Conservation (phyloP, 2,329 filamentous ascomycete species). For the Hypoxylon rubiginosum region DNA sequence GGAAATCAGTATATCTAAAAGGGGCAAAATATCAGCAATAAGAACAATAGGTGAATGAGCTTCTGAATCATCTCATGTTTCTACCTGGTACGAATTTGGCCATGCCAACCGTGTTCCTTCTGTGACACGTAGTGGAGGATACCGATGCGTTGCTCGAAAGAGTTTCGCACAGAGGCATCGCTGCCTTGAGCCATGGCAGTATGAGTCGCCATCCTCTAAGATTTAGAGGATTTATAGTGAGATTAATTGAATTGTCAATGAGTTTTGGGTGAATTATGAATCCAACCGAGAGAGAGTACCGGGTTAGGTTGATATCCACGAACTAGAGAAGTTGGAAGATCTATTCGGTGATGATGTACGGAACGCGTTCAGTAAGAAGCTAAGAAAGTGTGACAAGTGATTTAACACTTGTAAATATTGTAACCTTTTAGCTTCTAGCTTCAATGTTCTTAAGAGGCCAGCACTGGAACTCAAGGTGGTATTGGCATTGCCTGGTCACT, state of each 20-base stretch:
- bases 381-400: background rate
- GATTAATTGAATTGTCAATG: background rate
- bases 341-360: background rate
- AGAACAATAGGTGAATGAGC: constrained; percentile 4
- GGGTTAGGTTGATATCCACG: background rate
- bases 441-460: no score
- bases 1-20: constrained; percentile 85
- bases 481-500: constrained; percentile 6
- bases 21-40: constrained; percentile 25
- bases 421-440: no score
- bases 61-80: constrained; percentile 16
- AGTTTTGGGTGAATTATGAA: background rate
- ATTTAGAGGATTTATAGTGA: background rate
- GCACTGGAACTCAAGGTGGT: background rate
- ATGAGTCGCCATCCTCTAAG: constrained; percentile 50
- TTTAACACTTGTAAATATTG: background rate
- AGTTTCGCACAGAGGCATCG: constrained; percentile 49
- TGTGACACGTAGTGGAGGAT: constrained; percentile 58
- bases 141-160: constrained; percentile 54
- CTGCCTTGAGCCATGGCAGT: constrained; percentile 54
- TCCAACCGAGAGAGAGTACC: background rate
- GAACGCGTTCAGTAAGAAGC: no score
- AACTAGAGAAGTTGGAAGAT: background rate
- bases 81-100: constrained; percentile 61
- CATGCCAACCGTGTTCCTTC: constrained; percentile 58